A percentile compares a stretch with the other conserved stretches of the same genome.
phyloP scores from a whole-genome alignment of 306 rosid species.

The Dicorynia guianensis region DNA sequence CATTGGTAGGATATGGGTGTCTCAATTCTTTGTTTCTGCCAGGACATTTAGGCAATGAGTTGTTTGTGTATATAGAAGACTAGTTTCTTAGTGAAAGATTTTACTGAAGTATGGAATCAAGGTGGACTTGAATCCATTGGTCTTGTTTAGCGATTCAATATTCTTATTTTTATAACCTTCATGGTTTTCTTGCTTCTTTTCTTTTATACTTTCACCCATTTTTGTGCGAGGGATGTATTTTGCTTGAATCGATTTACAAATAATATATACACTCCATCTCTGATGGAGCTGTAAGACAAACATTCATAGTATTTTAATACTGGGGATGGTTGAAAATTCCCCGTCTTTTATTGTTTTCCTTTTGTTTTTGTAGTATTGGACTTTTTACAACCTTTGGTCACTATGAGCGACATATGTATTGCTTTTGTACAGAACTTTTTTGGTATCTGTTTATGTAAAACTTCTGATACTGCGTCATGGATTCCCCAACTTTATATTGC shows the following conservation, averaged over 20 bases:
- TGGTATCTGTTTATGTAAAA: no score
- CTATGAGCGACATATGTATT: background rate
- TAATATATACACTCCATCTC: background rate
- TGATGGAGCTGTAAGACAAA: conserved; percentile 23
- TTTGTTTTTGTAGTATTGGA: background rate
- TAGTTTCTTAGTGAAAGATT: conserved; percentile 51
- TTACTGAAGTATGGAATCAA: conserved; percentile 32
- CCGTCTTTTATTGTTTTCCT: background rate
- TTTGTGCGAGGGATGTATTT: conserved; percentile 39
- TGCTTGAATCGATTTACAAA: conserved; percentile 36
- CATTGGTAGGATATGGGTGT: conserved; percentile 48
- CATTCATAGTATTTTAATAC: conserved; percentile 21
- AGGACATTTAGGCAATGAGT: conserved; percentile 56
- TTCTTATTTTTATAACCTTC: conserved; percentile 41
- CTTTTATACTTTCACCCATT: conserved; percentile 34
- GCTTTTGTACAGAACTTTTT: background rate
- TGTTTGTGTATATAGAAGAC: conserved; percentile 80
- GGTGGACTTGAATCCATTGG: conserved; percentile 42
- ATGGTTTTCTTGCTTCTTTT: background rate
- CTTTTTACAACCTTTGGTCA: background rate
- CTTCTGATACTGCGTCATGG: no score
- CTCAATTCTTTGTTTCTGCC: conserved; percentile 53
- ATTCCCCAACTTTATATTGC: no score
- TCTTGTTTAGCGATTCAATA: conserved; percentile 50
- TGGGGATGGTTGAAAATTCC: background rate